Evolutionary conservation across 257 asterid species (phyloP).

Genomic region (Penstemon barbatus): DNA sequence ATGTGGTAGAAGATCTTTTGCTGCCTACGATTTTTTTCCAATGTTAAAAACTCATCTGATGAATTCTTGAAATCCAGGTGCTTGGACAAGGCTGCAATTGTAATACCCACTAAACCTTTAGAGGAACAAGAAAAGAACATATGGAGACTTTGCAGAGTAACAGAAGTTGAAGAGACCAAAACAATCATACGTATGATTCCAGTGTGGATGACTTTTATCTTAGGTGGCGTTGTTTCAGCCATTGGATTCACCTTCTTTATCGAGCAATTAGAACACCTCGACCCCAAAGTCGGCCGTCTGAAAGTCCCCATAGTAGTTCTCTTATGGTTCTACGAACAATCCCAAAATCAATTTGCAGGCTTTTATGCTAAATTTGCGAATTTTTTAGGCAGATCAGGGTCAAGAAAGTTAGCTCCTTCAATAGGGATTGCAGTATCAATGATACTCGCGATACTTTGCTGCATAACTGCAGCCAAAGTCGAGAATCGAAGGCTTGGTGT

Average conservation of each 20-base stretch:
- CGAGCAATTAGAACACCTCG: constrained; percentile 19
- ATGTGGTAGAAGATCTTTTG: background rate
- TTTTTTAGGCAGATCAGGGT: background rate
- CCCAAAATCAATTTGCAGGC: background rate
- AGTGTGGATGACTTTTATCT: constrained; percentile 19
- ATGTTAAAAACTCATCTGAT: too few species aligned
- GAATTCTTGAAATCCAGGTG: background rate
- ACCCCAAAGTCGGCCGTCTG: background rate
- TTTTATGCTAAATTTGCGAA: background rate
- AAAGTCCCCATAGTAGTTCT: background rate
- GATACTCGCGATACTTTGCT: constrained; percentile 26
- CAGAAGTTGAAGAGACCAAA: constrained; percentile 33
- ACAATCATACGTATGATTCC: background rate
- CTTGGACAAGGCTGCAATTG: constrained; percentile 20
- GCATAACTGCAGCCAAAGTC: constrained; percentile 42
- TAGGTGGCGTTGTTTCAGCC: constrained; percentile 17
- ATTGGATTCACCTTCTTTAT: constrained; percentile 24
- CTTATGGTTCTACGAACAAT: background rate
- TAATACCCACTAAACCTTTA: background rate
- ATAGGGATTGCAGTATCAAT: constrained; percentile 32
- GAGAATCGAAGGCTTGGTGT: constrained; percentile 44
- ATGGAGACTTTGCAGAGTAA: constrained; percentile 21
- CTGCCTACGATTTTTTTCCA: background rate
- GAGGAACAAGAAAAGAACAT: background rate
- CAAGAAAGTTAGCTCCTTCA: background rate